Evolutionary conservation across 2,329 filamentous ascomycete genomes (phyloP), one percentile per base, ranked within the genome.

Genomic region (Didymella keratinophila): DNA sequence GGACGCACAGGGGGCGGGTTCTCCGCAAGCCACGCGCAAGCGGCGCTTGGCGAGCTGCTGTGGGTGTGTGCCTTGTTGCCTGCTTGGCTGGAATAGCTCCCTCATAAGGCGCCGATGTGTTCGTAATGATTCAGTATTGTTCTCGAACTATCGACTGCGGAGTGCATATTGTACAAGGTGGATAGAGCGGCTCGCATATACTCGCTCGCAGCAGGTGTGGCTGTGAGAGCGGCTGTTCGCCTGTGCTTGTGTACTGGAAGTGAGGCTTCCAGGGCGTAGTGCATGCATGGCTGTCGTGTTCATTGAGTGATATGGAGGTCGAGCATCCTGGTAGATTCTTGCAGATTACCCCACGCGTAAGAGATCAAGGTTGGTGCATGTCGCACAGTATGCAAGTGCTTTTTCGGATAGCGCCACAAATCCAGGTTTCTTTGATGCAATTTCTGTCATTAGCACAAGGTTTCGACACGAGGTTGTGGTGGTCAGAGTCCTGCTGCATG

Each of bases 11-110:
- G 54, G 54, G 42, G 56, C 51, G 56, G 58, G 54, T 61, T 44
- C 54, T 55, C 58, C 55, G 51, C 54, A 61, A 50, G 58, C 58
- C 58, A 61, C 47, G 34, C 50, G 50, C 46, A 58, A 58, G 56
- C 56, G 50, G 44, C 42, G 39, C 51, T 50, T 47, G 49, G 55
- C 37, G 27, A 37, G 41, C 28, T 32, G 37, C 41, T 32, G 30
- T 49, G 41, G 43, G 39, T 41, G 43, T 41, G 43, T 58, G 56
- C 54, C 53, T 56, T 43, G 54, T 34, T 52, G 49, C 49, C 41
- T 58, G 39, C 41, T 50, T 51, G 43, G 54, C 44, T 47, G 50
- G 48, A 48, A 34, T 18, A 1, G 23, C 11, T 28, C 23, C 21
- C 41, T 43, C 21, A 12, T 23, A 8, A 25, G 20, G 39, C 39